These are phyloP conservation scores for Centella asiatica DNA, from an alignment of 129 eudicot genomes.

Conservation along the genomic window DNA sequence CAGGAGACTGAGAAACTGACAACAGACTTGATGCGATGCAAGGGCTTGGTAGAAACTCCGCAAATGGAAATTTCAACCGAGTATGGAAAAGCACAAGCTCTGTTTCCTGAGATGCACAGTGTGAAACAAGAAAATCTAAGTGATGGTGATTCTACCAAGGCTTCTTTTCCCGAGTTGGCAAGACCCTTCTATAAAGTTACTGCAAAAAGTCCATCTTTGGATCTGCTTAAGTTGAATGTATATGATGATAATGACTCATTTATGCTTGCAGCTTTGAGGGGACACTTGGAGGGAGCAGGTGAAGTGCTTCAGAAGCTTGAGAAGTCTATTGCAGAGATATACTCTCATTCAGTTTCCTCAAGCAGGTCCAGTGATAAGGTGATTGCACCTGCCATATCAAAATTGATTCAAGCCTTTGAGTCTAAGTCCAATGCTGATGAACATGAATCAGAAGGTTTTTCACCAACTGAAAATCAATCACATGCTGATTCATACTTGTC, in stretches of 20 bases:
- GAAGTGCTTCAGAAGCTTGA: slow-evolving; percentile 36
- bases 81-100: slow-evolving; percentile 17
- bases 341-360: slow-evolving; percentile 28
- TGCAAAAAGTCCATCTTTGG: slow-evolving; percentile 5
- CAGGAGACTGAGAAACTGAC: slow-evolving; percentile 37
- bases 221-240: slow-evolving; percentile 16
- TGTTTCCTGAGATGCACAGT: slow-evolving; percentile 3
- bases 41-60: slow-evolving; percentile 38
- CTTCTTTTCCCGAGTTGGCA: background rate
- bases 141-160: slow-evolving; percentile 14
- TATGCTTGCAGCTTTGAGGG: slow-evolving; percentile 31
- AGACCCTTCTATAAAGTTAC: slow-evolving; percentile 6
- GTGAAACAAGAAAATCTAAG: slow-evolving; percentile 8
- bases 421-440: slow-evolving; percentile 43
- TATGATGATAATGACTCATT: slow-evolving; percentile 30
- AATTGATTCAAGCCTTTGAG: slow-evolving; percentile 65
- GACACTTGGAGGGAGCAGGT: slow-evolving; percentile 40
- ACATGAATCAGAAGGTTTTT: slow-evolving; percentile 21
- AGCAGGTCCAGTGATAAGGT: slow-evolving; percentile 32
- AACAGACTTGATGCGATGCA: slow-evolving; percentile 32
- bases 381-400: slow-evolving; percentile 42
- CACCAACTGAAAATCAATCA: slow-evolving; percentile 21
- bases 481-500: slow-evolving; percentile 28
- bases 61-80: slow-evolving; percentile 31
- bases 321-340: slow-evolving; percentile 46